Evolutionary conservation across 208 protist species (phyloP).

Genomic region (Trypanosoma mega): DNA sequence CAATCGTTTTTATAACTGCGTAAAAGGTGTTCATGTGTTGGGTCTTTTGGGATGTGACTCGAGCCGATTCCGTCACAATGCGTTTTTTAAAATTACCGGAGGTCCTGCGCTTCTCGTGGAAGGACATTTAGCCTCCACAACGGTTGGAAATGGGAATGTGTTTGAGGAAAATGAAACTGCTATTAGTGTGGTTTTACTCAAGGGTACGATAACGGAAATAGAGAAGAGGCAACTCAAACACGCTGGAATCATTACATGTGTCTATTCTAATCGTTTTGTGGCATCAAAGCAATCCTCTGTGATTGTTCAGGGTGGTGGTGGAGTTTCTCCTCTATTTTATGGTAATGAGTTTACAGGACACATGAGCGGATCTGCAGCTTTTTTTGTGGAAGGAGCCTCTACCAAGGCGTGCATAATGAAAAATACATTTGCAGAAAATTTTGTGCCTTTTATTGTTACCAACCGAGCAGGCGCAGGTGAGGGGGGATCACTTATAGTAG

Average conservation of each 20-base stretch:
- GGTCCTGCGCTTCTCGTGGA: constrained; percentile 52
- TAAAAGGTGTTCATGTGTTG: constrained; percentile 45
- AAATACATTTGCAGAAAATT: constrained; percentile 68
- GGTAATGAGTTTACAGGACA: constrained; percentile 64
- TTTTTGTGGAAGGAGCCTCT: constrained; percentile 40
- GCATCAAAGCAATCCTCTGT: constrained; percentile 34
- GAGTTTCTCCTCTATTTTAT: constrained; percentile 33
- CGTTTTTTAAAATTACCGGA: constrained; percentile 47
- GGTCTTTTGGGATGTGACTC: constrained; percentile 52
- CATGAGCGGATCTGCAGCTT: constrained; percentile 32
- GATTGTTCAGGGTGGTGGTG: constrained; percentile 33
- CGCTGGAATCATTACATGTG: constrained; percentile 39
- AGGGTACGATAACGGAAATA: constrained; percentile 5
- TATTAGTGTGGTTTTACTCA: constrained; percentile 31
- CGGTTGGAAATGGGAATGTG: constrained; percentile 61
- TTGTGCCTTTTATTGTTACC: constrained; percentile 53
- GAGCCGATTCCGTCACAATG: constrained; percentile 52
- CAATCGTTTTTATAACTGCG: constrained; percentile 53
- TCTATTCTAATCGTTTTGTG: constrained; percentile 70
- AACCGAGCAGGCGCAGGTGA: constrained; percentile 1
- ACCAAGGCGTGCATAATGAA: constrained; percentile 26
- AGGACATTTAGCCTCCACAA: constrained; percentile 70
- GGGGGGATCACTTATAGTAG: constrained; percentile 12
- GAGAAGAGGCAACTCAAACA: constrained; percentile 8
- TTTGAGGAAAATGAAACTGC: constrained; percentile 59